Conservation (phyloP, 2,329 filamentous ascomycete genomes). For the Stachybotrys chartarum region DNA sequence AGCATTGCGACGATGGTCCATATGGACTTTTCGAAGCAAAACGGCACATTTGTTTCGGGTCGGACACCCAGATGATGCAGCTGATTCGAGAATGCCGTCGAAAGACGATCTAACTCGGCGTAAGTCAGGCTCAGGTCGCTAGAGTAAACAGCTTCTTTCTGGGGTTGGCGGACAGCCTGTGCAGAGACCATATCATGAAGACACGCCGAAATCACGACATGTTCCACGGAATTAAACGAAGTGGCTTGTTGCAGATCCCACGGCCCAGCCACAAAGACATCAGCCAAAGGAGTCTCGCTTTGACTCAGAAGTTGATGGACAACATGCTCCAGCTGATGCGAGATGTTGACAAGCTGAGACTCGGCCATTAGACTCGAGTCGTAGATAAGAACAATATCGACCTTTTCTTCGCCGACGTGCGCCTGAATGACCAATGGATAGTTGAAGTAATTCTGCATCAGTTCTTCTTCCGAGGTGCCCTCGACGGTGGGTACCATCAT, state of each 20-base stretch:
- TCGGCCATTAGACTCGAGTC: background rate
- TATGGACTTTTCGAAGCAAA: background rate
- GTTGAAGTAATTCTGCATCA: background rate
- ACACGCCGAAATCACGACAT: background rate
- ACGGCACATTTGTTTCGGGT: background rate
- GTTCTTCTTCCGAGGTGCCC: background rate
- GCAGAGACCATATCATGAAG: background rate
- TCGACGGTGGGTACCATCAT: background rate
- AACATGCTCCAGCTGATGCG: background rate
- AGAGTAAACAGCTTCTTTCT: background rate
- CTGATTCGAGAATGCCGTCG: background rate
- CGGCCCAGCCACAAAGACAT: background rate
- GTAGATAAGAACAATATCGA: background rate
- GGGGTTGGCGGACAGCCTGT: background rate
- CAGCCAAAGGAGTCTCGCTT: background rate
- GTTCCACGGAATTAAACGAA: conserved; percentile 15
- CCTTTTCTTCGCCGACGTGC: background rate
- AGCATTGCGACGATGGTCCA: background rate
- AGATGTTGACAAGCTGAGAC: background rate
- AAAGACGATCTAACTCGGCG: background rate
- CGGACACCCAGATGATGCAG: background rate
- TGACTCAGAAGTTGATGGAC: background rate
- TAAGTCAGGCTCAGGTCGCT: background rate
- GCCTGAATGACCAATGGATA: background rate
- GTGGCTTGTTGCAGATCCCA: conserved; percentile 7